Evolutionary conservation across 345 rosid genomes (phyloP).

Genomic region (Adansonia digitata): DNA sequence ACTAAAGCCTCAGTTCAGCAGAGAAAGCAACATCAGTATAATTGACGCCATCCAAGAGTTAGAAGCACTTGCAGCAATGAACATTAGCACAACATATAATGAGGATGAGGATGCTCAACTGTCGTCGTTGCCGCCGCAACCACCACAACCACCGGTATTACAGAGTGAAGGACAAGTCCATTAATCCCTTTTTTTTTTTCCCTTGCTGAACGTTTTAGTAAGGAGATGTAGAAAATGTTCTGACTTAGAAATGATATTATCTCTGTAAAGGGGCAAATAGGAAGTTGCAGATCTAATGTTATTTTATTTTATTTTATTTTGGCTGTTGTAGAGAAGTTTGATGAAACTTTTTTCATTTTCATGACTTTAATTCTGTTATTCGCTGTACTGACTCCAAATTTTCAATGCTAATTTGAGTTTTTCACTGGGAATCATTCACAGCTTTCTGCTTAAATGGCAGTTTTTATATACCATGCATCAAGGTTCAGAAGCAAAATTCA

Average conservation of each 20-base stretch:
- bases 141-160: slow-evolving; percentile 1
- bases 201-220: not conserved
- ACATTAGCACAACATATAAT: slow-evolving; percentile 26
- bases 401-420: not conserved
- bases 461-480: not conserved
- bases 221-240: slow-evolving; percentile 19
- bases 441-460: too few species aligned
- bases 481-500: not conserved
- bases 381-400: not conserved
- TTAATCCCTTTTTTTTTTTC: not conserved
- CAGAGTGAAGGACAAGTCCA: not conserved
- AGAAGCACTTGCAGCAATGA: slow-evolving; percentile 53
- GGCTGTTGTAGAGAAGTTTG: not conserved
- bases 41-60: slow-evolving; percentile 51
- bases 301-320: not conserved
- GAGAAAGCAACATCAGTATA: slow-evolving; percentile 23
- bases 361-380: not conserved
- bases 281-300: slow-evolving; percentile 11
- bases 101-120: slow-evolving; percentile 30
- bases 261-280: slow-evolving; percentile 15
- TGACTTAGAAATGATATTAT: slow-evolving; percentile 13
- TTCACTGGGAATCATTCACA: not conserved
- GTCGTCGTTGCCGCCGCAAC: too few species aligned
- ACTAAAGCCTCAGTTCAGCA: slow-evolving; percentile 39
- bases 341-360: not conserved